phyloP scores from a whole-genome alignment of 495 filamentous ascomycete species.

The Thozetella sp. region DNA sequence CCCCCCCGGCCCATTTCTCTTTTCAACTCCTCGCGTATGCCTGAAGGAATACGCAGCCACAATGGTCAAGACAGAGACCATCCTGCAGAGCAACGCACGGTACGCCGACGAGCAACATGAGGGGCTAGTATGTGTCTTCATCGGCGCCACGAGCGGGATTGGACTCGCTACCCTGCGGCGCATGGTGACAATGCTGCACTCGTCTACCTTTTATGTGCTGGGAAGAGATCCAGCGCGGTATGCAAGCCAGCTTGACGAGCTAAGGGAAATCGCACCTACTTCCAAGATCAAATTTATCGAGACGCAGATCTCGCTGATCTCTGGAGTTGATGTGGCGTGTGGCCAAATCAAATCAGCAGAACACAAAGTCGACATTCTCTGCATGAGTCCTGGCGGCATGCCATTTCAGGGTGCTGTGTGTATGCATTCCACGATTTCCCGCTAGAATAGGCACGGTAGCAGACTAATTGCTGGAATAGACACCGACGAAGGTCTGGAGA shows the following conservation, averaged over 20 bases:
- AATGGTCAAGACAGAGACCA: constrained; percentile 4
- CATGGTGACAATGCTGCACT: constrained; percentile 16
- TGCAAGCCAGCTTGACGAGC: constrained; percentile 5
- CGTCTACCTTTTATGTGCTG: constrained; percentile 22
- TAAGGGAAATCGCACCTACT: constrained; percentile 10
- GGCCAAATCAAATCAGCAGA: constrained; percentile 1
- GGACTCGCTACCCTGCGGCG: constrained; percentile 15
- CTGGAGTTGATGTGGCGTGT: constrained; percentile 15
- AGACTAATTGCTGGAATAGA: neutral
- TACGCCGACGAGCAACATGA: constrained; percentile 13
- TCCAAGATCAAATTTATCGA: constrained; percentile 18
- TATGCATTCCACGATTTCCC: neutral
- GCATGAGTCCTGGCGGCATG: constrained; percentile 17
- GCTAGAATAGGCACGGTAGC: neutral
- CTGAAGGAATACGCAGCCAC: too few species aligned
- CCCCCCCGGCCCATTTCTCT: too few species aligned
- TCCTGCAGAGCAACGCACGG: constrained; percentile 11
- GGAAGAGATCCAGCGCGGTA: constrained; percentile 11
- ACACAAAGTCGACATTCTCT: constrained; percentile 20
- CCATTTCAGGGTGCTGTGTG: constrained; percentile 8
- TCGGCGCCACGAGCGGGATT: constrained; percentile 27
- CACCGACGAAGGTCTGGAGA: constrained; percentile 15
- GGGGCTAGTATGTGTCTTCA: constrained; percentile 22
- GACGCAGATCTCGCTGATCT: constrained; percentile 16
- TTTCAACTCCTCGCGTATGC: too few species aligned